Evolutionary conservation across 768 basidiomycete species (phyloP).

Genomic region (Paxillus ammoniavirescens): DNA sequence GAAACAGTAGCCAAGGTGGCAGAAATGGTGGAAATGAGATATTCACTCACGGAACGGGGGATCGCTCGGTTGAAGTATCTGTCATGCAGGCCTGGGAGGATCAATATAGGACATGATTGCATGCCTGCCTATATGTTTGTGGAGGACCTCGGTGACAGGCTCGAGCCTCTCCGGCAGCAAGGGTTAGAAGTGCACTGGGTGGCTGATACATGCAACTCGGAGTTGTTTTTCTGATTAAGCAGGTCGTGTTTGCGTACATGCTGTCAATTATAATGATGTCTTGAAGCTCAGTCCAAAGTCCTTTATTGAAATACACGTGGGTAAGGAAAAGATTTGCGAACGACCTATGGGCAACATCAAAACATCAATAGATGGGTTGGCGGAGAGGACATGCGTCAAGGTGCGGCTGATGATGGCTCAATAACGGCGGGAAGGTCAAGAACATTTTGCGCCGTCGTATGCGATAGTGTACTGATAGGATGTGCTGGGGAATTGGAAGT

Average conservation of each 20-base stretch:
- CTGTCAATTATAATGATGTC: neutral
- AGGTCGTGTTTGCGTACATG: neutral
- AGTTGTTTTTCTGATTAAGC: constrained; percentile 16
- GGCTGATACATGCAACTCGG: constrained; percentile 17
- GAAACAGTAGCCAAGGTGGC: constrained; percentile 24
- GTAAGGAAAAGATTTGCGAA: no score
- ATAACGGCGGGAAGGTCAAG: no score
- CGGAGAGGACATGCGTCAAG: no score
- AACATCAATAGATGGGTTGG: no score
- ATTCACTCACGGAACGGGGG: constrained; percentile 9
- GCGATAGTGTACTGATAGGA: no score
- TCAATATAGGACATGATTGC: constrained; percentile 13
- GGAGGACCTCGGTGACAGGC: constrained; percentile 18
- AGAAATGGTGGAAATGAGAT: constrained; percentile 24
- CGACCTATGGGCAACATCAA: no score
- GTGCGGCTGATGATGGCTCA: no score
- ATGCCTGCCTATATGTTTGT: constrained; percentile 9
- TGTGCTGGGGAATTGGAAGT: no score
- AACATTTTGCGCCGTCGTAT: no score
- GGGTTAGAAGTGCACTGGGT: constrained; percentile 23
- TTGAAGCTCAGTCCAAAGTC: no score
- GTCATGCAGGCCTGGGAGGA: constrained; percentile 21
- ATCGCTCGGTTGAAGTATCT: constrained; percentile 14
- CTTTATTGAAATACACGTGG: no score
- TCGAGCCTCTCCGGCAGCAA: constrained; percentile 17